Base-by-base conservation (phyloP, 176 grass and related monocot species). In the Juncus effusus region DNA sequence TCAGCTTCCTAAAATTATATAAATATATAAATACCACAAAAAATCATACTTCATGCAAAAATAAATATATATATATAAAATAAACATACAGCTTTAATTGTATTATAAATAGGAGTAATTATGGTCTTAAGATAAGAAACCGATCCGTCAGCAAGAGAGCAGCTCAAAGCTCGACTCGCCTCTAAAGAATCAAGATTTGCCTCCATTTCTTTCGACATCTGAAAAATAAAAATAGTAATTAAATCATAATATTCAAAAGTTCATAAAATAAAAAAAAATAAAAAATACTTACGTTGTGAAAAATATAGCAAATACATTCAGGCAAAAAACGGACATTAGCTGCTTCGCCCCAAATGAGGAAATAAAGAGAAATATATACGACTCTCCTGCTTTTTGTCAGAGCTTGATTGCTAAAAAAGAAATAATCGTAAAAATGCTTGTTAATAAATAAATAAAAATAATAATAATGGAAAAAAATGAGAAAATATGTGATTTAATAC, bases 301-400 rank as follows among this genome's bases (percentile, higher is more conserved):
- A 97, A 77, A 97, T 97, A 74, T 92, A 97, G 72, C 94, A 97
- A 67, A 97, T 56, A 70, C 94, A 92, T 76, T 92, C 94, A 57
- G 94, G 88, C 72, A 97, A 88, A 77, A 97, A 97, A 10, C 94
- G 85, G 52, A 89, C 42, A 80, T 92, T 97, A 39, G 88, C 88
- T 73, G 94, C 94, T 77, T 97, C 94, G 50, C 94, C 94, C 94
- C 94, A 97, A 69, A 92, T 89, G 39, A 97, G 83, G 67, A 82
- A 97, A 67, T 97, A 97, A 38, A 97, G 79, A 54, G 85, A 81
- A 69, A 97, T 76, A 53, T 92, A 80, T 75, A 92, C 88, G 59
- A 92, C 62, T 54, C 88, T 97, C 67, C 88, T 77, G 61, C 82
- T 97, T 72, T 92, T 97, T 54, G 81, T 92, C 45, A 92, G 64